Evolutionary conservation across 352 stramenopile species (phyloP), one percentile per base, ranked within the genome.

Genomic region (Globisporangium spinosum): DNA sequence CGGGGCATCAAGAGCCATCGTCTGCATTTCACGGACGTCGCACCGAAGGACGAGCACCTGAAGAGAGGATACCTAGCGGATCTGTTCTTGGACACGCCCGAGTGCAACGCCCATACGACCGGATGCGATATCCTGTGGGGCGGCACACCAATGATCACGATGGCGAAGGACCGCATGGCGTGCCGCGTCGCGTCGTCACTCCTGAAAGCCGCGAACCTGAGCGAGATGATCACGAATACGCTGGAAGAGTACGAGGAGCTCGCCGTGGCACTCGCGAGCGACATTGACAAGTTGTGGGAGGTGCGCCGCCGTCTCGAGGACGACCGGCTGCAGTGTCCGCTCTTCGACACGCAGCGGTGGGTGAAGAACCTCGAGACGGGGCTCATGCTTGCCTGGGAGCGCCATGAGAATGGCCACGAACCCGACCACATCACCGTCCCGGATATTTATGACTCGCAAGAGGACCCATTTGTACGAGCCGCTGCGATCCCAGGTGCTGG

Each of bases 121-220:
- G 91, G 82, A 2, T 97, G 90, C 58, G 94, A 98, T 59, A 96
- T 97, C 45, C 73, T 98, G 27, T 98, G 93, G 94, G 87, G 83
- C 4, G 83, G 82, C 2, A 97, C 91, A 25, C 95, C 95, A 13
- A 92, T 98, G 77, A 74, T 98, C 62, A 97, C 91, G 17, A 84
- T 96, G 77, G 71, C 82, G 0, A 95, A 94, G 53, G 87, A 96
- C n/a, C 91, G 89, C 56, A 97, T 98, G 89, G 87, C 89, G 1
- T 91, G 80, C 3, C 87, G 94, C 51, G 90, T 98, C 3, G 91
- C 90, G 10, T 90, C 88, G 22, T 96, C 83, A 77, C 68, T 98
- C 38, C 70, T 98, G 20, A 83, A 85, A 4, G 82, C 85, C 0
- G 89, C 86, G 9, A 91, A 93, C 54, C 75, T 98, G 58, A 72